Evolutionary conservation across 371 early-diverging fungal species (phyloP).

Genomic region (Synchytrium microbalum): DNA sequence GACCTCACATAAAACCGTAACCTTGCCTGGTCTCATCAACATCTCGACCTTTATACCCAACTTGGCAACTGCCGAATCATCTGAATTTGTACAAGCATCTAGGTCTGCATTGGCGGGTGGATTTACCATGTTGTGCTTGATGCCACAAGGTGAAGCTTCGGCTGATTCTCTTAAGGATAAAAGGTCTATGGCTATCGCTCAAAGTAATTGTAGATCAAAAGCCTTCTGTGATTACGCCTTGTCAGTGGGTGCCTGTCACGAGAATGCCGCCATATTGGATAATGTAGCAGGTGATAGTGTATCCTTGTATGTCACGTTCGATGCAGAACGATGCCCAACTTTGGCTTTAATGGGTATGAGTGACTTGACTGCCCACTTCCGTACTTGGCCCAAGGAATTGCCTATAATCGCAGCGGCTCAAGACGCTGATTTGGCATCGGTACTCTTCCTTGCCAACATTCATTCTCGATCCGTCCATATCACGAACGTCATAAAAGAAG

Average conservation of each 20-base stretch:
- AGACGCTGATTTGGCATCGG: conserved; percentile 80
- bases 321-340: conserved; percentile 17
- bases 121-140: conserved; percentile 64
- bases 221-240: conserved; percentile 71
- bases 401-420: conserved; percentile 75
- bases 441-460: conserved; percentile 75
- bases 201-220: conserved; percentile 43
- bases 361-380: conserved; percentile 55
- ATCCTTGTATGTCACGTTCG: conserved; percentile 40
- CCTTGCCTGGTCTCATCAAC: conserved; percentile 85
- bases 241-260: conserved; percentile 56
- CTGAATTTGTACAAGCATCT: conserved; percentile 53
- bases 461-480: conserved; percentile 79
- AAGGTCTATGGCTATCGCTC: conserved; percentile 44
- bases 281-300: conserved; percentile 27
- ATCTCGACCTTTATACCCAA: conserved; percentile 54
- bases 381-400: conserved; percentile 62
- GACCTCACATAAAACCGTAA: conserved; percentile 70
- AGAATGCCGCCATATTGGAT: conserved; percentile 37
- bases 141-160: conserved; percentile 14
- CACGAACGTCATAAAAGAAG: conserved; percentile 65
- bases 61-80: conserved; percentile 17
- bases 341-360: conserved; percentile 17
- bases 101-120: conserved; percentile 76
- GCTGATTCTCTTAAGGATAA: conserved; percentile 29